These are phyloP conservation scores for Skeletonema menzelii DNA, from an alignment of 108 stramenopile genomes.

Conservation along the genomic window DNA sequence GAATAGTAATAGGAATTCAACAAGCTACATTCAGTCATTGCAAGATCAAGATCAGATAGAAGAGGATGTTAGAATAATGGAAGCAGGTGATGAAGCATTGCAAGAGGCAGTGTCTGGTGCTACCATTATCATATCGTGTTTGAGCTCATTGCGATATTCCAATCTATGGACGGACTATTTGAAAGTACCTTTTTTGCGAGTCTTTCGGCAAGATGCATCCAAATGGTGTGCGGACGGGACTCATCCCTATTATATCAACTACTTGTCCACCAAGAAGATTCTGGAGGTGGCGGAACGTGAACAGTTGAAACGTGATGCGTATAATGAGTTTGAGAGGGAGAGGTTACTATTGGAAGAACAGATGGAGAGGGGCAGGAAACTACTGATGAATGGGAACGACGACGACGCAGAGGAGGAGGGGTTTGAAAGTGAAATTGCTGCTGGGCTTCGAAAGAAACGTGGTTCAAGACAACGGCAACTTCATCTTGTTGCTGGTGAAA, in stretches of 20 bases:
- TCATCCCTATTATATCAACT: slow-evolving; percentile 79
- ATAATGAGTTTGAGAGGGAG: slow-evolving; percentile 28
- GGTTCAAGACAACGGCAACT: not conserved
- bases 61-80: slow-evolving; percentile 25
- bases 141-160: slow-evolving; percentile 59
- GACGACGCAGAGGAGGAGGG: slow-evolving; percentile 20
- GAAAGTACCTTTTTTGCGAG: slow-evolving; percentile 48
- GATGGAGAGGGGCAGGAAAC: slow-evolving; percentile 20
- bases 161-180: slow-evolving; percentile 70
- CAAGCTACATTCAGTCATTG: slow-evolving; percentile 26
- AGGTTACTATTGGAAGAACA: slow-evolving; percentile 12
- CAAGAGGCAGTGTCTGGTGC: slow-evolving; percentile 52
- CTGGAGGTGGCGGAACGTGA: slow-evolving; percentile 68
- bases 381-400: slow-evolving; percentile 1
- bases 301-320: slow-evolving; percentile 55
- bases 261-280: slow-evolving; percentile 53
- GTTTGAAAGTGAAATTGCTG: slow-evolving; percentile 21
- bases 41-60: slow-evolving; percentile 26
- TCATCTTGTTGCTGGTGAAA: not conserved
- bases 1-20: not conserved
- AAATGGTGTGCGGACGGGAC: slow-evolving; percentile 63
- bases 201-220: slow-evolving; percentile 53
- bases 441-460: slow-evolving; percentile 24
- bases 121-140: slow-evolving; percentile 68
- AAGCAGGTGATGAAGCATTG: slow-evolving; percentile 49